Evolutionary conservation across 768 basidiomycete genomes (phyloP).

Genomic region (Hygrophoropsis aurantiaca): DNA sequence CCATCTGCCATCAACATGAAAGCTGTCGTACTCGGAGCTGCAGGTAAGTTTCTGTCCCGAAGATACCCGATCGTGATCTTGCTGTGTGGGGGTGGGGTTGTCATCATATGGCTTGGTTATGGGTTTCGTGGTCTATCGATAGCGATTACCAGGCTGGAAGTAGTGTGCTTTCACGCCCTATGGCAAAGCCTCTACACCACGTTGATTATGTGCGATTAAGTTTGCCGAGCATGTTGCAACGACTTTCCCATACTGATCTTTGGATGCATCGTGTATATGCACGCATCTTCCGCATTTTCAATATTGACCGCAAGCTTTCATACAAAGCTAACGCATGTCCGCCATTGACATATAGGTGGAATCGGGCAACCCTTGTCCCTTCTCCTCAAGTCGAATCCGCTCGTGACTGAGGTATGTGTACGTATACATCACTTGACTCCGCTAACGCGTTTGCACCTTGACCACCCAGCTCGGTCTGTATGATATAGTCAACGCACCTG

Average conservation of each 20-base stretch:
- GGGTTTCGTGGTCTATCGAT: no score
- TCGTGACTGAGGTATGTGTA: slow-evolving; percentile 66
- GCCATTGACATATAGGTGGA: slow-evolving; percentile 57
- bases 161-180: no score
- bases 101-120: no score
- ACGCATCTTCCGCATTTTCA: no score
- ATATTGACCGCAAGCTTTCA: no score
- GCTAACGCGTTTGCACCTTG: slow-evolving; percentile 3
- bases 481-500: slow-evolving; percentile 98
- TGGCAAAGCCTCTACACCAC: no score
- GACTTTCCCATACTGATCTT: slow-evolving; percentile 9
- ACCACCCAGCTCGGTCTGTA: slow-evolving; percentile 71
- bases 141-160: no score
- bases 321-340: slow-evolving; percentile 1
- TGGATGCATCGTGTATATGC: slow-evolving; percentile 1
- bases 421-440: background rate
- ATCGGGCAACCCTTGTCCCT: slow-evolving; percentile 96
- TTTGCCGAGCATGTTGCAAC: no score
- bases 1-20: slow-evolving; percentile 40
- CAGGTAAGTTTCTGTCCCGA: slow-evolving; percentile 50
- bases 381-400: slow-evolving; percentile 82
- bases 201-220: no score
- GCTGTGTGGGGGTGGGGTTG: no score
- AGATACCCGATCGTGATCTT: no score
- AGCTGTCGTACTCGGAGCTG: slow-evolving; percentile 95